A percentile compares a stretch with the other conserved stretches of the same genome.
Evolutionary conservation across 805 yeast species (phyloP).

Genomic region (Zygotorulaspora sp.): DNA sequence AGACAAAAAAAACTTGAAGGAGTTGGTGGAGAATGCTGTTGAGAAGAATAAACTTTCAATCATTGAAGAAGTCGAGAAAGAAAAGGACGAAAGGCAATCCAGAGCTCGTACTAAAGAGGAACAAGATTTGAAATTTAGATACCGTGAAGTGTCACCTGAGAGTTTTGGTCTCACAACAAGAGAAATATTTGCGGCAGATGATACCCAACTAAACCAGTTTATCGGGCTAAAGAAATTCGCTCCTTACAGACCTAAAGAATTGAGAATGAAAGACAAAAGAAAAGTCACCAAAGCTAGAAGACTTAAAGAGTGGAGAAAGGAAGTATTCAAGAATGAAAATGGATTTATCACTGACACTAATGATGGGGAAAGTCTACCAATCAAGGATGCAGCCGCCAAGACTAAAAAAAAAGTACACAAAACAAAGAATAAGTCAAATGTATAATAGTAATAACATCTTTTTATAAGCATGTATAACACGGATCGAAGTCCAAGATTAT

Average conservation of each 20-base stretch:
- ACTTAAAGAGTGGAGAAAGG: slow-evolving; percentile 84
- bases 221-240: slow-evolving; percentile 91
- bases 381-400: slow-evolving; percentile 5
- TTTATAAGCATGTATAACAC: no score
- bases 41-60: slow-evolving; percentile 64
- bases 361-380: slow-evolving; percentile 27
- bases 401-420: slow-evolving; percentile 4
- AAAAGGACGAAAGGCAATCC: slow-evolving; percentile 48
- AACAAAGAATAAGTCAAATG: no score
- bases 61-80: slow-evolving; percentile 64
- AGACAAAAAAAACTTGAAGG: slow-evolving; percentile 55
- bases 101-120: slow-evolving; percentile 47
- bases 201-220: slow-evolving; percentile 73
- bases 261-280: slow-evolving; percentile 70
- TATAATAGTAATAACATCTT: no score
- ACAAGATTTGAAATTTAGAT: slow-evolving; percentile 59
- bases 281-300: slow-evolving; percentile 79
- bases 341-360: slow-evolving; percentile 36
- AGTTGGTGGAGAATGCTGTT: slow-evolving; percentile 72
- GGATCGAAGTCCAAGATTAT: no score
- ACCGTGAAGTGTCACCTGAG: slow-evolving; percentile 94
- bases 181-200: slow-evolving; percentile 89
- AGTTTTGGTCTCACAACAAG: slow-evolving; percentile 78
- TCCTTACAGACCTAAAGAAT: slow-evolving; percentile 77
- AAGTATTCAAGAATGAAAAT: slow-evolving; percentile 62